phyloP scores from a whole-genome alignment of 2,329 filamentous ascomycete species.

The Sclerotinia minor region DNA sequence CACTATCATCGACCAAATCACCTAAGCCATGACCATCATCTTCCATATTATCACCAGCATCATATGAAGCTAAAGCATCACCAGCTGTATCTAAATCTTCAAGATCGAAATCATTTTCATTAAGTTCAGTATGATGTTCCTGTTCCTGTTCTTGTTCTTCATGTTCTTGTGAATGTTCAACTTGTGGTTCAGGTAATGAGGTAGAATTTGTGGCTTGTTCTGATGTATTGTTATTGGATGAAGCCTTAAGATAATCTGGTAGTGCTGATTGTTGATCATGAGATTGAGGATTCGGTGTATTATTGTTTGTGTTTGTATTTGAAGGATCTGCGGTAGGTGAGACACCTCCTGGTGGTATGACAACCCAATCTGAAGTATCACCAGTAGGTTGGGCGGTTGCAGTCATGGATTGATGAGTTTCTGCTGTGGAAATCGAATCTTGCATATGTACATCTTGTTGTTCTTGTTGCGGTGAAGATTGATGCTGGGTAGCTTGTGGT shows the following conservation, averaged over 20 bases:
- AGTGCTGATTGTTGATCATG: not conserved
- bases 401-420: constrained; percentile 26
- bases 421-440: constrained; percentile 19
- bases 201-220: constrained; percentile 10
- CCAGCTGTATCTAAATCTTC: constrained; percentile 69
- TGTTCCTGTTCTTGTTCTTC: constrained; percentile 29
- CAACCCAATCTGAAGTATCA: constrained; percentile 70
- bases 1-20: constrained; percentile 70
- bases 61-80: constrained; percentile 68
- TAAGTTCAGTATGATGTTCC: constrained; percentile 35
- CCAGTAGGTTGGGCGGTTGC: constrained; percentile 34
- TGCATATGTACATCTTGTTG: constrained; percentile 30
- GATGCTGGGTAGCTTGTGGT: constrained; percentile 32
- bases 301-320: constrained; percentile 12
- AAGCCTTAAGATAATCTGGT: constrained; percentile 10
- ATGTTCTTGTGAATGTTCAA: constrained; percentile 5
- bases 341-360: constrained; percentile 65
- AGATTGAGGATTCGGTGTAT: not conserved
- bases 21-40: constrained; percentile 56
- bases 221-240: constrained; percentile 18
- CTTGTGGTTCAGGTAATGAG: constrained; percentile 22
- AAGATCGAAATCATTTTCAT: constrained; percentile 63
- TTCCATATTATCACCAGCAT: constrained; percentile 49
- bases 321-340: constrained; percentile 36
- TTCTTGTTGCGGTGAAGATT: constrained; percentile 19